Percentiles rank a stretch among this genome's conserved stretches.
phyloP scores from a whole-genome alignment of 192 early-diverging fungal species.

The Spizellomyces punctatus region DNA sequence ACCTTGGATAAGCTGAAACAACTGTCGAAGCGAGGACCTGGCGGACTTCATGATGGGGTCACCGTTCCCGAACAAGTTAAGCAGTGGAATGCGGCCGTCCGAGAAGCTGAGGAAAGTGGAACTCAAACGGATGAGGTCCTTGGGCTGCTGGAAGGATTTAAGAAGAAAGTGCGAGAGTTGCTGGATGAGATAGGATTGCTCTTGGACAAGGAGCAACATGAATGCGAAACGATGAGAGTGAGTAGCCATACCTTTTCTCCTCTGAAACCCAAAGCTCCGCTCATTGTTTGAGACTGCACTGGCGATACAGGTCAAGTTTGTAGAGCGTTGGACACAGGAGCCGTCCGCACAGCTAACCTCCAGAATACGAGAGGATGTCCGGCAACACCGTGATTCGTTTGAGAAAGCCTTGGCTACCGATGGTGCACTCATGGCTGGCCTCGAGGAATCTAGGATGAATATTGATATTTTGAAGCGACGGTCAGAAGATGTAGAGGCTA shows the following conservation, averaged over 20 bases:
- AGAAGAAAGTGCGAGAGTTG: constrained; percentile 61
- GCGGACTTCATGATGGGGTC: constrained; percentile 10
- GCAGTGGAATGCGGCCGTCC: constrained; percentile 54
- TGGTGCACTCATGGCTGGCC: constrained; percentile 27
- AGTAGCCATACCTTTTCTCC: constrained; percentile 29
- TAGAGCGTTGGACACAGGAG: constrained; percentile 82
- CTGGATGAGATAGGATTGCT: constrained; percentile 67
- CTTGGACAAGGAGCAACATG: constrained; percentile 86
- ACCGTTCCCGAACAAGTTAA: constrained; percentile 33
- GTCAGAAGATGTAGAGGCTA: constrained; percentile 48
- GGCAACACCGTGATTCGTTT: constrained; percentile 71
- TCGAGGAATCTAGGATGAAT: constrained; percentile 47
- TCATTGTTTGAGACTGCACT: background rate
- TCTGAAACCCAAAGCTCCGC: background rate
- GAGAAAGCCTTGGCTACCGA: constrained; percentile 73
- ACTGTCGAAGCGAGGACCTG: constrained; percentile 39
- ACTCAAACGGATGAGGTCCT: constrained; percentile 56
- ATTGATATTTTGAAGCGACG: constrained; percentile 50
- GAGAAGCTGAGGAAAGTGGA: constrained; percentile 41
- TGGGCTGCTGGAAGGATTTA: constrained; percentile 65
- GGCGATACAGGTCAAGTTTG: constrained; percentile 58
- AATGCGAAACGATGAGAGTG: constrained; percentile 77
- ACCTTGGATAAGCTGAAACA: constrained; percentile 79
- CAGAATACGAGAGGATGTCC: constrained; percentile 76
- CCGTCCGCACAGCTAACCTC: constrained; percentile 74